Conservation (phyloP, 768 basidiomycete species). For the Lepiota brunneoincarnata region DNA sequence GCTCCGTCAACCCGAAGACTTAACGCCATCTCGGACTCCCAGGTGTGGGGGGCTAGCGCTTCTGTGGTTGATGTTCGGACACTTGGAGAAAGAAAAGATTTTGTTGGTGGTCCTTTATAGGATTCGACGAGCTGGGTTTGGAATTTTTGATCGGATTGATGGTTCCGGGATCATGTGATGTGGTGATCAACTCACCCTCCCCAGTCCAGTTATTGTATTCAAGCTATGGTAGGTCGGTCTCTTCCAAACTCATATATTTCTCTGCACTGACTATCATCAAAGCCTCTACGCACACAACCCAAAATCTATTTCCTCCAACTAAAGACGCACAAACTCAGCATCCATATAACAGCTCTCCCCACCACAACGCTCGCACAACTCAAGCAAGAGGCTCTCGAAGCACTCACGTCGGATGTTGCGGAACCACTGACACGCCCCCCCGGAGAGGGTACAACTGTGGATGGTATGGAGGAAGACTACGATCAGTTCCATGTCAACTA, state of each 20-base stretch:
- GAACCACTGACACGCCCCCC: conserved; percentile 18
- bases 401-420: conserved; percentile 51
- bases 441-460: conserved; percentile 24
- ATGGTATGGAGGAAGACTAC: conserved; percentile 23
- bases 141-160: conserved; percentile 14
- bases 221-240: background rate
- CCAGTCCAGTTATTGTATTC: background rate
- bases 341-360: conserved; percentile 55
- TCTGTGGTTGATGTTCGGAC: conserved; percentile 65
- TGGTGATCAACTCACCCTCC: background rate
- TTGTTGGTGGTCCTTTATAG: conserved; percentile 22
- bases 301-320: conserved; percentile 68
- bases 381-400: conserved; percentile 62
- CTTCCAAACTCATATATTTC: too few species aligned
- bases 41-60: conserved; percentile 47
- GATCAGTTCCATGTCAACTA: conserved; percentile 12
- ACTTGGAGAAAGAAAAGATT: conserved; percentile 39
- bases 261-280: background rate
- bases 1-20: conserved; percentile 76
- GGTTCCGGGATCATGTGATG: conserved; percentile 10
- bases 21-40: conserved; percentile 45
- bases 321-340: conserved; percentile 70
- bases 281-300: conserved; percentile 56
- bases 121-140: conserved; percentile 24
- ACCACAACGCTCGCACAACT: conserved; percentile 53